Evolutionary conservation across 1,139 yeast genomes (phyloP), one percentile per base, ranked within the genome.

Genomic region (Debaryomycetaceae sp.): DNA sequence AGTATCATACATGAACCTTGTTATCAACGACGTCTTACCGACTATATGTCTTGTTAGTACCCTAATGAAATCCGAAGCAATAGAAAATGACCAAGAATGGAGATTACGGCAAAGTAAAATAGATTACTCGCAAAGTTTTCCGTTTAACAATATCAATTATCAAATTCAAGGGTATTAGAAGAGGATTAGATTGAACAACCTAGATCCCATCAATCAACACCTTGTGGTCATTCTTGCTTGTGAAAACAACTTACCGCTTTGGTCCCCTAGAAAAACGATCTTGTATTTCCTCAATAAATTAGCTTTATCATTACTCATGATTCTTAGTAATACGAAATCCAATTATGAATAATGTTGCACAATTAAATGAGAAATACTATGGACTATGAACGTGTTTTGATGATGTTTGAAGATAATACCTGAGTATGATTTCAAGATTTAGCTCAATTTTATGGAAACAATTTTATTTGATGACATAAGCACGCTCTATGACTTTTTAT

Each of bases 1-100:
- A n/a, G 96, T 87, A 59, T 92, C 98, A 61, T 92, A 91, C 98
- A 92, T 92, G 67, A 92, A 92, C 48, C 98, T 73, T 15, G 98
- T 89, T 52, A 92, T 87, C 45, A 92, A 75, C 6, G 98, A 91
- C 6, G 98, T 92, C 63, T 92, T 92, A 32, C 98, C 98, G 37
- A 92, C 92, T 69, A 51, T 5, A 39, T 29, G 16, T n/a, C 13
- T 11, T 19, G 60, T 56, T 59, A 52, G 53, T 49, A 44, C 22
- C 37, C 8, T 14, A 8, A 24, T 14, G 15, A 3, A 3, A 3
- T 14, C 15, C 32, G 13, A 4, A 30, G 4, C 32, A 30, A n/a
- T 24, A 15, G 9, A 30, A 13, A 30, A 8, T 30, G 3, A 13
- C 7, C 8, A 13, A 30, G 17, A 8, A 30, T 30, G 32, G 32